Percentiles rank a stretch among this genome's conserved stretches.
These are phyloP conservation scores for Solanum bukasovii DNA, from an alignment of 257 asterid genomes.

Conservation along the genomic window DNA sequence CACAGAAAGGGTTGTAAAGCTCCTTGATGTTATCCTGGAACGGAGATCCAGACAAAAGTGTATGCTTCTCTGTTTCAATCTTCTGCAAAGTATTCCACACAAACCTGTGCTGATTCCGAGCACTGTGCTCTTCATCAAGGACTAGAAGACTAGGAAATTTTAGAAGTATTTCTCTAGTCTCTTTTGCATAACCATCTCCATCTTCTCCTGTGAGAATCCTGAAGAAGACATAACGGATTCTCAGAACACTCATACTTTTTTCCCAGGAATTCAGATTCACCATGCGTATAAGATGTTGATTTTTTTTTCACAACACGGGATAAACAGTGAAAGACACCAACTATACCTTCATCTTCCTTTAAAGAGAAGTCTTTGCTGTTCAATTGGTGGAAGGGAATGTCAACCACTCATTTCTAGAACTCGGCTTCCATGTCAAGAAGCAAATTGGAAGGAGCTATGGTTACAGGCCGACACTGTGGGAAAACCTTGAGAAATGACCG, in stretches of 20 bases:
- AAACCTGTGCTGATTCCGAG: conserved; percentile 43
- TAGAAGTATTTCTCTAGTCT: conserved; percentile 35
- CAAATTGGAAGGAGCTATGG: conserved; percentile 66
- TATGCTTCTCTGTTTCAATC: conserved; percentile 34
- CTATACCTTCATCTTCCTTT: conserved; percentile 14
- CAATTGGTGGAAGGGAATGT: conserved; percentile 45
- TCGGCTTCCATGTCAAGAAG: conserved; percentile 63
- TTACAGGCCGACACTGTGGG: conserved; percentile 45
- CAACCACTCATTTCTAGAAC: conserved; percentile 41
- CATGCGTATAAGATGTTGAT: conserved; percentile 6
- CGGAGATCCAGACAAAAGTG: conserved; percentile 71
- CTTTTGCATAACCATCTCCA: not conserved
- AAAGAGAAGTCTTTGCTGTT: conserved; percentile 24
- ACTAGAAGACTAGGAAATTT: conserved; percentile 46
- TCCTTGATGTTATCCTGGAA: conserved; percentile 63
- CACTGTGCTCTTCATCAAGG: conserved; percentile 77
- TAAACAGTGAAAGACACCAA: not conserved
- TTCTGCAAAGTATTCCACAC: conserved; percentile 46
- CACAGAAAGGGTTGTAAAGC: conserved; percentile 23
- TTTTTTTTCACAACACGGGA: not conserved
- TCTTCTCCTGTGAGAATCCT: conserved; percentile 33
- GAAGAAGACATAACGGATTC: conserved; percentile 41
- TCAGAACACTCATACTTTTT: conserved; percentile 39
- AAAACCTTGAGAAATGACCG: conserved; percentile 40
- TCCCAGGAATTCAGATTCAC: conserved; percentile 45